Evolutionary conservation across 2,329 filamentous ascomycete species (phyloP), one percentile per base, ranked within the genome.

Genomic region (Penicillium brasilianum): DNA sequence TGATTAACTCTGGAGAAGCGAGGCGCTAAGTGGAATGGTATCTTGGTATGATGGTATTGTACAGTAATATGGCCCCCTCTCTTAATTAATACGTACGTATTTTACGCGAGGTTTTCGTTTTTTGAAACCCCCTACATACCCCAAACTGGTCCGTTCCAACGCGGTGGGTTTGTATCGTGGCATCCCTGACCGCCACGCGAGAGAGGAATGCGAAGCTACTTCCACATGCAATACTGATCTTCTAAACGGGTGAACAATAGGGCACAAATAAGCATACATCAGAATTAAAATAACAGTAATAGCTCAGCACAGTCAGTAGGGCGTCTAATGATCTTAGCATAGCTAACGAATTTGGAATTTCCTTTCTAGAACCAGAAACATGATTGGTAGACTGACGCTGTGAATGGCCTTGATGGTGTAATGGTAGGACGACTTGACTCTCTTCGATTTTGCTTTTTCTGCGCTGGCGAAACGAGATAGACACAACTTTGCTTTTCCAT

Each of bases 171-270:
- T 25, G 52, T 44, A 36, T 44, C 43, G 32, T 52, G 57, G 51
- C 58, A 72, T 72, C 70, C 70, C 68, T 73, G 70, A 66, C 63
- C 59, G 69, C 71, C 71, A 72, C 67, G 70, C 69, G 70, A 70
- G 51, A 59, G 28, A n/a, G 25, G 60, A 41, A 53, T 55, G 50
- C 44, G 55, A n/a, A 48, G 25, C 3, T 28, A 56, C 52, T 37
- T 49, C 48, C 28, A 51, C 39, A 52, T 53, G 30, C 16, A 34
- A 36, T 20, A n/a, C 28, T 2, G 48, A 18, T 36, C 48, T 22
- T 18, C 13, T 37, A 28, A 14, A 37, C 18, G 41, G 11, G n/a
- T 18, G 10, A 5, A 13, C 11, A 18, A 10, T n/a, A 43, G 41
- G 18, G 41, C 18, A 22, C 13, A 11, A 14, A 25, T 22, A 20